Percentiles rank a stretch among this genome's conserved stretches.
Conservation (phyloP, 2,329 filamentous ascomycete species). For the Dactylonectria macrodidyma region DNA sequence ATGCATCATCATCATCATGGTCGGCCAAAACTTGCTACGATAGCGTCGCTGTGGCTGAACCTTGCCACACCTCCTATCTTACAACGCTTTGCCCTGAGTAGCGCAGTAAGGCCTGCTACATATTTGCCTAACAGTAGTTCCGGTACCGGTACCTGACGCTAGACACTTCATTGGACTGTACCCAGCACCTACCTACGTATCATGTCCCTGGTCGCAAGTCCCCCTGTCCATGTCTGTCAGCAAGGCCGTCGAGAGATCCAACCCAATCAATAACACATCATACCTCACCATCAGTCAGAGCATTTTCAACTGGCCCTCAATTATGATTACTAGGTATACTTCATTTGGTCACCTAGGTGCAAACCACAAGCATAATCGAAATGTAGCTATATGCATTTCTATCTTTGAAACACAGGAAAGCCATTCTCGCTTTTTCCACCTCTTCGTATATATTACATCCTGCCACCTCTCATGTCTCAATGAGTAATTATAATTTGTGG, state of each 20-base stretch:
- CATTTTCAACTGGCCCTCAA: background rate
- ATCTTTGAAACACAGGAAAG: background rate
- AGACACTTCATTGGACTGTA: background rate
- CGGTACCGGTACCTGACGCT: conserved; percentile 22
- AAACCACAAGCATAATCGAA: background rate
- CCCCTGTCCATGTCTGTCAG: background rate
- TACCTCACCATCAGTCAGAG: background rate
- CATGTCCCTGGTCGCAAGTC: background rate
- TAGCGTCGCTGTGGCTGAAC: conserved; percentile 1
- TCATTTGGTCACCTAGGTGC: background rate
- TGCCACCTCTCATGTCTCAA: background rate
- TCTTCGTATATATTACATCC: conserved; percentile 5
- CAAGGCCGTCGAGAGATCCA: background rate
- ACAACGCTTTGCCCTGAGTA: conserved; percentile 6
- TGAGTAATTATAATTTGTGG: background rate
- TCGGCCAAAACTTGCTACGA: background rate
- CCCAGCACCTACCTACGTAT: background rate
- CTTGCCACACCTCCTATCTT: background rate
- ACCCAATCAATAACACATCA: background rate
- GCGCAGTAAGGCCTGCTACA: conserved; percentile 8
- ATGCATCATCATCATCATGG: background rate
- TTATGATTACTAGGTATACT: background rate
- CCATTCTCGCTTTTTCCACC: conserved; percentile 1
- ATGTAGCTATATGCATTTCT: background rate
- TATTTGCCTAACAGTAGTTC: background rate